Evolutionary conservation across 495 filamentous ascomycete species (phyloP), one percentile per base, ranked within the genome.

Genomic region (Lasiosphaeria miniovina): DNA sequence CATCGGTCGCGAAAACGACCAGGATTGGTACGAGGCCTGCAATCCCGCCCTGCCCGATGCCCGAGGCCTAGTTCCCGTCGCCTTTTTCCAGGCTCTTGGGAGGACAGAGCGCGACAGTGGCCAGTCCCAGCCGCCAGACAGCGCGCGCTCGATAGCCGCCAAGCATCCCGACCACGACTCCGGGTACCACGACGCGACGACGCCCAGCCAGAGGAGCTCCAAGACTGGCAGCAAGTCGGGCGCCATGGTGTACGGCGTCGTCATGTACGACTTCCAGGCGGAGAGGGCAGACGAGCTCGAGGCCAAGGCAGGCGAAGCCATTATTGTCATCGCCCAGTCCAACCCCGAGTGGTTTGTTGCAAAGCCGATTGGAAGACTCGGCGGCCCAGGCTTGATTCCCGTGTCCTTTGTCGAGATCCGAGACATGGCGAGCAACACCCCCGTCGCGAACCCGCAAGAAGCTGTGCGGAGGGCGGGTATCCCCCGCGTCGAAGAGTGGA

Each of bases 321-420:
- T 98, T 67, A 96, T 98, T 58, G 92, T 98, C 34, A 98, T 98
- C 70, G 94, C 94, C 43, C 94, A 97, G 73, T 98, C 94, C n/a
- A 97, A 98, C 66, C 92, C 93, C 40, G 94, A 98, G 72, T 98
- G 94, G 94, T 98, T 97, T 67, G 94, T 98, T 65, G 95, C 95
- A 14, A 98, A 98, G 75, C 95, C 94, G 6, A 98, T 98, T 68
- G 92, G 93, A 55, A 82, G 95, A 64, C 80, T 98, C 24, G 94
- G 94, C 31, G 94, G 94, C 10, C 94, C 94, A 1, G 94, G 94
- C 36, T 76, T 98, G 64, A 98, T 98, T 68, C 94, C 94, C 24
- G 95, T 97, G 41, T 95, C 93, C 3, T 98, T 96, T 70, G 91
- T 98, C 58, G 94, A 98, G 74, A 91, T 98, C 58, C 80, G 91